A percentile compares a stretch with the other conserved stretches of the same genome.
Evolutionary conservation across 805 yeast species (phyloP).

Genomic region (Gaillardinia entomophila): DNA sequence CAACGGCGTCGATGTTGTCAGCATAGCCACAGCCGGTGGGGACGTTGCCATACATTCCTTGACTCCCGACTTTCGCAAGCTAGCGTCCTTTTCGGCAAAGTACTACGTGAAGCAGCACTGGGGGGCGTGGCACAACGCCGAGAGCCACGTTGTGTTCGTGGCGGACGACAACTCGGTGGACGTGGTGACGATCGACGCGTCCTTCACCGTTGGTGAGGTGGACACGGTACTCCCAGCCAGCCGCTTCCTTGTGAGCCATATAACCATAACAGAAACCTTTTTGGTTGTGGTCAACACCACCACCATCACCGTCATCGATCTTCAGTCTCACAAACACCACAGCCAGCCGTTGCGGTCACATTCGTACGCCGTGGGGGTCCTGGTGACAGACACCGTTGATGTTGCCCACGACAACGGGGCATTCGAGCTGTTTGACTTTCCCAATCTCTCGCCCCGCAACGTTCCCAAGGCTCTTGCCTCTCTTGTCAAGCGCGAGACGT

Average conservation of each 20-base stretch:
- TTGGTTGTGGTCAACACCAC: background rate
- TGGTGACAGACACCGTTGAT: too few relatives aligned
- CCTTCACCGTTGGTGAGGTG: slow-evolving; percentile 1
- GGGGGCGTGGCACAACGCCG: slow-evolving; percentile 6
- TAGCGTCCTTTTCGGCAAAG: background rate
- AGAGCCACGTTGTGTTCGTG: slow-evolving; percentile 6
- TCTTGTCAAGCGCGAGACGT: too few relatives aligned
- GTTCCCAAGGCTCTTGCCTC: too few relatives aligned
- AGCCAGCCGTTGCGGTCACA: too few relatives aligned
- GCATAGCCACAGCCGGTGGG: slow-evolving; percentile 11
- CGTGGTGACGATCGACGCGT: background rate
- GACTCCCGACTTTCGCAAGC: slow-evolving; percentile 4
- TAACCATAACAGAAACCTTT: background rate
- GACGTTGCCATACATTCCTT: slow-evolving; percentile 10
- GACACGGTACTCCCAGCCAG: background rate
- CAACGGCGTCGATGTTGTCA: slow-evolving; percentile 2
- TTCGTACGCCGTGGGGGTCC: too few relatives aligned
- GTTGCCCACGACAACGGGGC: too few relatives aligned
- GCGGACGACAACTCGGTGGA: slow-evolving; percentile 11
- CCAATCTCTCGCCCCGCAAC: too few relatives aligned
- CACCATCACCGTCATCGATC: too few relatives aligned
- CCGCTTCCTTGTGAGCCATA: background rate
- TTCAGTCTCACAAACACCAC: too few relatives aligned
- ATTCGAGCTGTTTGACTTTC: too few relatives aligned
- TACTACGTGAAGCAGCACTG: slow-evolving; percentile 9